phyloP scores from a whole-genome alignment of 2,329 filamentous ascomycete species.

The Exophiala bonariae region DNA sequence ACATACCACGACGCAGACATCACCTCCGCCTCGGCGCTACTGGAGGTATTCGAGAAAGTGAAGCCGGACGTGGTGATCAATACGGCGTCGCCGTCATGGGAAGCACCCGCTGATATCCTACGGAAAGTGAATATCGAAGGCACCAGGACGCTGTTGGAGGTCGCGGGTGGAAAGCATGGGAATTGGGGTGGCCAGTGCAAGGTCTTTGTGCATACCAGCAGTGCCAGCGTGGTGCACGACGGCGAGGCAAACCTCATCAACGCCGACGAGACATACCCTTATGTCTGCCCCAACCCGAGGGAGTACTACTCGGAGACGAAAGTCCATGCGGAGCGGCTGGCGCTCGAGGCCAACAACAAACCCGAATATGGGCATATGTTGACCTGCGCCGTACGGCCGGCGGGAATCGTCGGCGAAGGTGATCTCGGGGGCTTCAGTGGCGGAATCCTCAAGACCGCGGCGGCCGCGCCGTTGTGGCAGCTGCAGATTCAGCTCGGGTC shows the following conservation, averaged over 20 bases:
- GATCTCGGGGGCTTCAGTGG: constrained; percentile 71
- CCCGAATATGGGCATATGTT: constrained; percentile 59
- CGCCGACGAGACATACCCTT: constrained; percentile 79
- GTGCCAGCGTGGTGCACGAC: constrained; percentile 82
- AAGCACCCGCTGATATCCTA: constrained; percentile 60
- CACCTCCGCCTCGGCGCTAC: constrained; percentile 63
- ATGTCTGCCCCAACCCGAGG: constrained; percentile 66
- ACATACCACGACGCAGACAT: constrained; percentile 77
- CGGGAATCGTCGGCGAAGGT: constrained; percentile 87
- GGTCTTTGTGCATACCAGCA: constrained; percentile 87
- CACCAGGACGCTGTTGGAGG: constrained; percentile 66
- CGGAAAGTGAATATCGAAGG: constrained; percentile 86
- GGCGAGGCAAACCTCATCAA: constrained; percentile 77
- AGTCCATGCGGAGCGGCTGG: constrained; percentile 77
- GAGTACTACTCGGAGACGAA: constrained; percentile 93
- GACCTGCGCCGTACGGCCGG: constrained; percentile 79
- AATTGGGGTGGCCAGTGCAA: constrained; percentile 63
- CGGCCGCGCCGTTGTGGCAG: constrained; percentile 56
- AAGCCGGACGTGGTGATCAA: constrained; percentile 86
- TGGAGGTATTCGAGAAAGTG: constrained; percentile 63
- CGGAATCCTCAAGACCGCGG: constrained; percentile 71
- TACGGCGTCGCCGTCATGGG: constrained; percentile 72
- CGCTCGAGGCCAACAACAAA: constrained; percentile 70
- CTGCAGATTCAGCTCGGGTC: constrained; percentile 78
- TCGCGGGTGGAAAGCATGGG: constrained; percentile 68